Evolutionary conservation across 192 early-diverging fungal genomes (phyloP), one percentile per base, ranked within the genome.

Genomic region (Thamnidium elegans): DNA sequence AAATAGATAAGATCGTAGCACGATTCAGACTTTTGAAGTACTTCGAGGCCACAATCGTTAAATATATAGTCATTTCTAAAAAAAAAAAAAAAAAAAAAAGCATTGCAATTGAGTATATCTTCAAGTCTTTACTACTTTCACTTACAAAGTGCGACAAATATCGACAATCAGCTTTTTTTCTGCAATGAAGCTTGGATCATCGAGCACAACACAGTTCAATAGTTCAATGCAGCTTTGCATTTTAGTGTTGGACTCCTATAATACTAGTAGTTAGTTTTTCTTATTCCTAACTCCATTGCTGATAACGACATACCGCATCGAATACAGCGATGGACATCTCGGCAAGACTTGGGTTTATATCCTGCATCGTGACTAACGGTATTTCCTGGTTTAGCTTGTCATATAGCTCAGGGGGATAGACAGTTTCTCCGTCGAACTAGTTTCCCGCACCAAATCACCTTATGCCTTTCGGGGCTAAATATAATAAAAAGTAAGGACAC

Each of bases 1-100:
- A 62, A 62, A 62, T 44, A 62, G 46, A 36, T 62, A 62, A 50
- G 60, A 62, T 2, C 47, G 47, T 62, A 62, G 48, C 60, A 62
- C 60, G 60, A 62, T 50, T 50, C 60, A 32, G 47, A 62, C 31
- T 48, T 62, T 47, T 50, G 46, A 31, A 62, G 45, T 36, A 62
- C 20, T 62, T 62, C 23, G 9, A 62, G 44, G 45, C 60, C 60
- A 62, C 26, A 48, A 47, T 62, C 14, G 7, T 62, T 47, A 62
- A 17, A 50, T 50, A 48, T 36, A 62, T 60, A 46, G n/a, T 58
- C 55, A 39, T 56, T 56, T n/a, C 55, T 56, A 58, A 45, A 44
- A 45, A 50, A 13, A 62, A 50, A 61, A n/a, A n/a, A n/a, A n/a
- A n/a, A n/a, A 58, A 20, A 58, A 51, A 56, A 56, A 7, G 55